A percentile compares a stretch with the other conserved stretches of the same genome.
phyloP scores from a whole-genome alignment of 2,329 filamentous ascomycete species.

The Didymella segeticola region DNA sequence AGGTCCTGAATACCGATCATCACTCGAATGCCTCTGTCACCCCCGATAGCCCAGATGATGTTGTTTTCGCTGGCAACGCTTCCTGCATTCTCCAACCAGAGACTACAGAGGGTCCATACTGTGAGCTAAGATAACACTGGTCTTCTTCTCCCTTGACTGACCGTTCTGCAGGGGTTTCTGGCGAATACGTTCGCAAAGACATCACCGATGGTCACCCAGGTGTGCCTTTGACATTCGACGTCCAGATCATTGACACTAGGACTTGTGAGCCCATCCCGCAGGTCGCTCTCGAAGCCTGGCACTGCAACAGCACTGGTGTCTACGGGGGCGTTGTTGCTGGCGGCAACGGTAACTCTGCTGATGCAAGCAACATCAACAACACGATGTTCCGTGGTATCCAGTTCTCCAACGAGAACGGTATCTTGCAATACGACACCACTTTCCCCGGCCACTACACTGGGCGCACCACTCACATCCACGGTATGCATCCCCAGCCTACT shows the following conservation, averaged over 20 bases:
- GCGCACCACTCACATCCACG: constrained; percentile 30
- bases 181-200: constrained; percentile 57
- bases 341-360: constrained; percentile 48
- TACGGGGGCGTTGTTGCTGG: constrained; percentile 53
- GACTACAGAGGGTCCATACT: constrained; percentile 34
- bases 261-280: constrained; percentile 58
- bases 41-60: constrained; percentile 21
- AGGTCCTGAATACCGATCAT: constrained; percentile 32
- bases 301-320: constrained; percentile 42
- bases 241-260: constrained; percentile 59
- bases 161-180: constrained; percentile 30
- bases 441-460: constrained; percentile 51
- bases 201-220: constrained; percentile 56
- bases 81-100: constrained; percentile 35
- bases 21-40: constrained; percentile 26
- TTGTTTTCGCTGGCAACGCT: constrained; percentile 31
- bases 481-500: constrained; percentile 1
- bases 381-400: constrained; percentile 57
- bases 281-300: constrained; percentile 59
- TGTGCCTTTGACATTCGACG: constrained; percentile 56
- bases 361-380: constrained; percentile 30
- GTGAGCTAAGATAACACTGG: constrained; percentile 5
- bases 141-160: neutral
- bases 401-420: constrained; percentile 53
- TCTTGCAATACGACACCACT: constrained; percentile 55